phyloP scores from a whole-genome alignment of 2,329 filamentous ascomycete genomes.

The Alternaria postmessia region DNA sequence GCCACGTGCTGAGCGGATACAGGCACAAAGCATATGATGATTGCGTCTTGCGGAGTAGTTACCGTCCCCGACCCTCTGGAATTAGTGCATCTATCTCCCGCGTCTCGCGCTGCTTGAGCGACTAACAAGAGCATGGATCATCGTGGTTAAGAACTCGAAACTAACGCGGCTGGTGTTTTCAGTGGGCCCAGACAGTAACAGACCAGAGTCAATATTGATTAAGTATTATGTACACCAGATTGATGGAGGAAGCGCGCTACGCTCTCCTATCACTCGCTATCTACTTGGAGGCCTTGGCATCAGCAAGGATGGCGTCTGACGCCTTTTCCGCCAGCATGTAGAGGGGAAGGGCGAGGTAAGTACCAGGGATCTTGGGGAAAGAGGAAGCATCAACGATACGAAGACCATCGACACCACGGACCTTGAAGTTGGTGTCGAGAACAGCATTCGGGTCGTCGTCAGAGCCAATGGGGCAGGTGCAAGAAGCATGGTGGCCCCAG shows the following conservation, averaged over 20 bases:
- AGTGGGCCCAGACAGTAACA: background rate
- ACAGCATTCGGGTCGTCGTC: constrained; percentile 60
- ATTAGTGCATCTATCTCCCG: background rate
- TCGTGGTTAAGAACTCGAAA: background rate
- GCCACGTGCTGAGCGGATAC: background rate
- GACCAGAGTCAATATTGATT: background rate
- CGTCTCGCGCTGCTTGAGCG: background rate
- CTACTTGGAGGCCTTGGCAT: constrained; percentile 11
- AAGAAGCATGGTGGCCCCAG: constrained; percentile 64
- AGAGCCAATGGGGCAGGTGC: constrained; percentile 65
- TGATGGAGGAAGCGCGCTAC: background rate
- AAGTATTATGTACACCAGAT: background rate
- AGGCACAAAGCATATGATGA: background rate
- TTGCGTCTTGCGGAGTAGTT: background rate
- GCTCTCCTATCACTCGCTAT: background rate
- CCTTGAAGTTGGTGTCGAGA: constrained; percentile 62
- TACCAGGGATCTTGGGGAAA: constrained; percentile 57
- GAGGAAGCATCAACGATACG: constrained; percentile 56
- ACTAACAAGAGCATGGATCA: background rate
- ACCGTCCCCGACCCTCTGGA: background rate
- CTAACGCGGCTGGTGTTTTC: background rate
- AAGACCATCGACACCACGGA: constrained; percentile 62
- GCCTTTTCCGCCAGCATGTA: constrained; percentile 70
- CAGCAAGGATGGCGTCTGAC: constrained; percentile 62
- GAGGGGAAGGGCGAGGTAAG: constrained; percentile 60